A percentile compares a stretch with the other conserved stretches of the same genome.
These are phyloP conservation scores for Penicillium macrosclerotiorum DNA, from an alignment of 495 filamentous ascomycete species.

Conservation along the genomic window DNA sequence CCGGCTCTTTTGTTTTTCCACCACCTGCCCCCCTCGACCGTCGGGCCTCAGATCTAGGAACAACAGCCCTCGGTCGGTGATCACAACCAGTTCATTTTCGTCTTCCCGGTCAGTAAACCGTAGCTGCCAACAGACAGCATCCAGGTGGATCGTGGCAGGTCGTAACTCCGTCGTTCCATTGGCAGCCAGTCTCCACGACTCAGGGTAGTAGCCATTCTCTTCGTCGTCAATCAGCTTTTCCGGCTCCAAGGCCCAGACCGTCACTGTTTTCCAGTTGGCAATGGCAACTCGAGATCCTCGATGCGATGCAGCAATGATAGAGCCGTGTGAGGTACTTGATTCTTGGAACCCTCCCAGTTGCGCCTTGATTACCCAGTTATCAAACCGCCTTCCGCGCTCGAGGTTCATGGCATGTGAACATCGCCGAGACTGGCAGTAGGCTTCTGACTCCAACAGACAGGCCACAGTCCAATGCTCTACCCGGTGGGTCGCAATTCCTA, in stretches of 20 bases:
- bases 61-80: conserved; percentile 49
- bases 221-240: conserved; percentile 29
- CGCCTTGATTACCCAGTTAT: conserved; percentile 37
- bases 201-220: conserved; percentile 29
- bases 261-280: conserved; percentile 45
- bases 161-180: conserved; percentile 29
- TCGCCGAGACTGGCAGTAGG: conserved; percentile 12
- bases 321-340: conserved; percentile 37
- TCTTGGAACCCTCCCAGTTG: conserved; percentile 42
- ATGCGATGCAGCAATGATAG: conserved; percentile 40
- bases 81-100: conserved; percentile 42
- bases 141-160: conserved; percentile 32
- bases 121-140: conserved; percentile 43
- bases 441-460: conserved; percentile 37
- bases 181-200: conserved; percentile 23
- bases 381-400: conserved; percentile 39
- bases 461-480: conserved; percentile 41
- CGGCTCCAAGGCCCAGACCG: conserved; percentile 47
- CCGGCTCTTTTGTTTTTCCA: neutral
- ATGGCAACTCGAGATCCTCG: conserved; percentile 41
- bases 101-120: conserved; percentile 33
- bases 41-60: conserved; percentile 33
- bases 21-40: conserved; percentile 2
- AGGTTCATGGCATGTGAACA: conserved; percentile 43
- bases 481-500: conserved; percentile 41